phyloP scores from a whole-genome alignment of 352 stramenopile genomes.

The Phytophthora palmivora region DNA sequence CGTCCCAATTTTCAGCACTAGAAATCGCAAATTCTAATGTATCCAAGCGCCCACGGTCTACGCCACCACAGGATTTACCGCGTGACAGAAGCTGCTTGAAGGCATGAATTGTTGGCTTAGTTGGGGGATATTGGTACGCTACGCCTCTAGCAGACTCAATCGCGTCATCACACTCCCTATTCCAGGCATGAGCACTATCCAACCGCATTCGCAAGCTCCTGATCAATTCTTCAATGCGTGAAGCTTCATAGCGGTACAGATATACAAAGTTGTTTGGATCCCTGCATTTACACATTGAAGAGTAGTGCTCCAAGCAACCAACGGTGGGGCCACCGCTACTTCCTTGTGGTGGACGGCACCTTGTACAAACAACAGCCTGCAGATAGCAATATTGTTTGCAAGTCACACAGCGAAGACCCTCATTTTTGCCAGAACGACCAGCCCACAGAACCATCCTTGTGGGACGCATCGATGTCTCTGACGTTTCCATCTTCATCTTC shows the following conservation, averaged over 20 bases:
- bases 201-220: constrained; percentile 43
- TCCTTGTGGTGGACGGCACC: constrained; percentile 60
- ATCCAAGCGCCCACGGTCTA: constrained; percentile 36
- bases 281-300: constrained; percentile 82
- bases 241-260: constrained; percentile 58
- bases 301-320: constrained; percentile 79
- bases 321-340: constrained; percentile 42
- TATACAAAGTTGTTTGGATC: constrained; percentile 63
- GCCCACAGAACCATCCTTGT: constrained; percentile 87
- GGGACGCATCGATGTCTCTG: constrained; percentile 40
- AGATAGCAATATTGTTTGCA: constrained; percentile 91
- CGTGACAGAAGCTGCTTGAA: constrained; percentile 43
- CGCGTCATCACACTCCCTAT: constrained; percentile 34
- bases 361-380: constrained; percentile 81
- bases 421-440: constrained; percentile 75
- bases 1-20: constrained; percentile 33
- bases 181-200: constrained; percentile 50
- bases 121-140: neutral
- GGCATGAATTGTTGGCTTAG: constrained; percentile 24
- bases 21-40: constrained; percentile 36
- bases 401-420: constrained; percentile 72
- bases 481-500: constrained; percentile 26
- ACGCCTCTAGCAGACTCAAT: constrained; percentile 17
- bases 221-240: constrained; percentile 49
- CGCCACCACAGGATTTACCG: constrained; percentile 45